Base-by-base conservation (phyloP, 140 eudicot species). In the Stevia rebaudiana region DNA sequence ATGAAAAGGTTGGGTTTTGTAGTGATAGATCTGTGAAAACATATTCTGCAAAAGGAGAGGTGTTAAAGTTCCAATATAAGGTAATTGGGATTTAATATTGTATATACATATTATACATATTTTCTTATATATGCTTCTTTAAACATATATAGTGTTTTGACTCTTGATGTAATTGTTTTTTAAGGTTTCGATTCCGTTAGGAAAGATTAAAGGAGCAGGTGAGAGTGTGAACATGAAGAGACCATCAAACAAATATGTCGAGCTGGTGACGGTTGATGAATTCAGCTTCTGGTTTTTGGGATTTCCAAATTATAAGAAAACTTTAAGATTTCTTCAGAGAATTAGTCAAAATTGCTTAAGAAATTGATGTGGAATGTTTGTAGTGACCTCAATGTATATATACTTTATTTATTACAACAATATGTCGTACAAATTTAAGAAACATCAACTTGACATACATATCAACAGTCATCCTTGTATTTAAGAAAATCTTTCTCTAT, bases 201-300 rank as follows among this genome's bases (percentile, higher is more conserved):
- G 24, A 22, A 82, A 73, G 63, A 73, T 82, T 33, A 59, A 53
- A 68, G 76, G 40, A 53, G 61, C 61, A 5, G 57, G 54, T 11
- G 80, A 82, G 59, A 61, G 78, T 43, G 51, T 68, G 61, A 73
- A 73, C 31, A 7, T 69, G 58, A 76, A 72, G 41, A 67, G 47
- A 36, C 68, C 80, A n/a, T 64, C 82, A 13, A 71, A 62, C 60
- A 82, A 79, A 63, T 79, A 76, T 70, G 22, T 79, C 7, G 67
- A 76, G 33, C n/a, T 76, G 17, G 79, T 61, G 18, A 82, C 88
- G 0, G 57, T 52, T 19, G 88, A 76, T 57, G 71, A 66, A 42
- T 83, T 79, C 64, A 70, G 69, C 51, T 79, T 79, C 74, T 79
- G 82, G 85, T 79, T 83, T 61, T 51, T 65, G 80, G 80, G 80